Conservation (phyloP, 306 rosid genomes). For the Lablab purpureus region DNA sequence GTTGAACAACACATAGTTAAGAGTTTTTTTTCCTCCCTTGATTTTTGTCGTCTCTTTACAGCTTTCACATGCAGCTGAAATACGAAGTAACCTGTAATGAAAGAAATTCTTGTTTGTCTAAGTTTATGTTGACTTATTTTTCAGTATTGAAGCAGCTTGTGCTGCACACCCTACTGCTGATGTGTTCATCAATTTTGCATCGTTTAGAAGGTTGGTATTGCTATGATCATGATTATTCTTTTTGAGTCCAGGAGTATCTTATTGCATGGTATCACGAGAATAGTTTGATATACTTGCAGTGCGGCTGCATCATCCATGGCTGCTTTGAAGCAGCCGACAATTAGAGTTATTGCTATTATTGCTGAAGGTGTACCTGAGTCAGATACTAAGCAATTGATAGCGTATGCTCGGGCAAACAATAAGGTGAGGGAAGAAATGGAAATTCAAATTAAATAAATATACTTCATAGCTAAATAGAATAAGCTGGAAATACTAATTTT, state of each 20-base stretch:
- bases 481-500: slow-evolving; percentile 34
- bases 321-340: slow-evolving; percentile 90
- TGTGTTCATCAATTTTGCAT: slow-evolving; percentile 92
- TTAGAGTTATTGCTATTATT: slow-evolving; percentile 89
- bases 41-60: background rate
- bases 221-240: background rate
- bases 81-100: slow-evolving; percentile 28
- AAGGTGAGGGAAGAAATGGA: slow-evolving; percentile 61
- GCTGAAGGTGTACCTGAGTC: slow-evolving; percentile 98
- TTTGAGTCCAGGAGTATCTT: slow-evolving; percentile 18
- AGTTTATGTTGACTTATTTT: slow-evolving; percentile 48
- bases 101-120: background rate
- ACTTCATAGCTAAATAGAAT: slow-evolving; percentile 29
- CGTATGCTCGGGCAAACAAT: slow-evolving; percentile 82
- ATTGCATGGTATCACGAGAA: slow-evolving; percentile 15
- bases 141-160: slow-evolving; percentile 87
- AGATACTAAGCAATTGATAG: slow-evolving; percentile 82
- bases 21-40: background rate
- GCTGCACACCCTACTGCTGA: slow-evolving; percentile 96
- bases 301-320: slow-evolving; percentile 89
- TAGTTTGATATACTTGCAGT: slow-evolving; percentile 54
- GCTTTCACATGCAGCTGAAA: background rate
- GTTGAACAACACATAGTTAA: slow-evolving; percentile 10
- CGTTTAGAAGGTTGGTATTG: slow-evolving; percentile 75
- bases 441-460: slow-evolving; percentile 29